A percentile compares a stretch with the other conserved stretches of the same genome.
Evolutionary conservation across 306 rosid genomes (phyloP).

Genomic region (Cercis canadensis): DNA sequence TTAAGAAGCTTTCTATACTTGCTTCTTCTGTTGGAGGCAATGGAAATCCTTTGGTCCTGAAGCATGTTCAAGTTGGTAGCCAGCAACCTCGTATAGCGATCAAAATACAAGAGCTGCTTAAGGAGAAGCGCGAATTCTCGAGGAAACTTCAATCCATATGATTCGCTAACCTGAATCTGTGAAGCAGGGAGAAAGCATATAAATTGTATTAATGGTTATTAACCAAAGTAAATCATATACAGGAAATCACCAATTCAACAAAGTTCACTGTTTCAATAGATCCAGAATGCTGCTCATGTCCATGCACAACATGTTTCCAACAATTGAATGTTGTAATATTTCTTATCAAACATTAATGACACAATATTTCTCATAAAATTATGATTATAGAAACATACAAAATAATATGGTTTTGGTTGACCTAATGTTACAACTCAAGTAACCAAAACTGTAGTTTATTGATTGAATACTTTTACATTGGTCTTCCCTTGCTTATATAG

Average conservation of each 20-base stretch:
- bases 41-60: conserved; percentile 87
- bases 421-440: no score
- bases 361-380: not conserved
- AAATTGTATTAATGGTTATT: not conserved
- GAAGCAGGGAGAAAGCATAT: conserved; percentile 23
- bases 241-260: not conserved
- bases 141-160: conserved; percentile 88
- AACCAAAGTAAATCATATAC: conserved; percentile 2
- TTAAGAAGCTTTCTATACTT: conserved; percentile 42
- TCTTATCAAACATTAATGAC: conserved; percentile 2
- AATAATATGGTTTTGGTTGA: no score
- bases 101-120: conserved; percentile 97
- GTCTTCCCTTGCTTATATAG: no score
- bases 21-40: conserved; percentile 73
- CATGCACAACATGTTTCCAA: not conserved
- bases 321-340: conserved; percentile 7
- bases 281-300: conserved; percentile 8
- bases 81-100: conserved; percentile 86
- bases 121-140: conserved; percentile 91
- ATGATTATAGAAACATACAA: no score
- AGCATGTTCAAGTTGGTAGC: conserved; percentile 97
- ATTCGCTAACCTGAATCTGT: conserved; percentile 87
- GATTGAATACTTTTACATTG: no score
- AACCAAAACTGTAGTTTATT: no score
- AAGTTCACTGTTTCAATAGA: conserved; percentile 7